Percentiles rank a stretch among this genome's conserved stretches.
These are phyloP conservation scores for Centrapalus pauciflorus DNA, from an alignment of 129 eudicot genomes.

Conservation along the genomic window DNA sequence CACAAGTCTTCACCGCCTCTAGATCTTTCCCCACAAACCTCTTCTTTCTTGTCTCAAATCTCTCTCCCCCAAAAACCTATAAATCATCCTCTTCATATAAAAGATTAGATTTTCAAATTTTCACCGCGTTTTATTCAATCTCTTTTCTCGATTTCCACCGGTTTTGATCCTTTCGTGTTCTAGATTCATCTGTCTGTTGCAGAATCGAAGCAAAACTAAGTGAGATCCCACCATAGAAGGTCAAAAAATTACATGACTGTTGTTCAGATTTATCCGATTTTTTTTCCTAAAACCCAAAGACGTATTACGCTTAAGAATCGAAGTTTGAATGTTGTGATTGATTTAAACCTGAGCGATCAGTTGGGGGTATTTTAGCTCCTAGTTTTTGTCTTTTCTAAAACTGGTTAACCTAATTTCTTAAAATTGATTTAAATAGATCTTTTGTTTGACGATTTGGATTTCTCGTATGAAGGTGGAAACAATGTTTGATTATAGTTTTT, in stretches of 20 bases:
- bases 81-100: slow-evolving; percentile 13
- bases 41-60: slow-evolving; percentile 1
- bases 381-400: neutral
- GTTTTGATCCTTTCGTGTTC: neutral
- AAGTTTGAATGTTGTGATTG: neutral
- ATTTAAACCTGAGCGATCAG: neutral
- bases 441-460: neutral
- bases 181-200: neutral
- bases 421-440: neutral
- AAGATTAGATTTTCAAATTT: neutral
- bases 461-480: neutral
- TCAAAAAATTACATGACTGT: neutral
- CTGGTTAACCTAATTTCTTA: neutral
- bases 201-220: neutral
- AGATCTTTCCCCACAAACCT: neutral
- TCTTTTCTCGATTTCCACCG: neutral
- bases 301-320: neutral
- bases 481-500: neutral
- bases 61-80: slow-evolving; percentile 7
- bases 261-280: neutral
- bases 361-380: neutral
- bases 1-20: neutral
- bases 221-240: neutral
- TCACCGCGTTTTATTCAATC: neutral
- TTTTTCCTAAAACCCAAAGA: neutral